phyloP scores from a whole-genome alignment of 768 basidiomycete species.

The Mycena crocata region DNA sequence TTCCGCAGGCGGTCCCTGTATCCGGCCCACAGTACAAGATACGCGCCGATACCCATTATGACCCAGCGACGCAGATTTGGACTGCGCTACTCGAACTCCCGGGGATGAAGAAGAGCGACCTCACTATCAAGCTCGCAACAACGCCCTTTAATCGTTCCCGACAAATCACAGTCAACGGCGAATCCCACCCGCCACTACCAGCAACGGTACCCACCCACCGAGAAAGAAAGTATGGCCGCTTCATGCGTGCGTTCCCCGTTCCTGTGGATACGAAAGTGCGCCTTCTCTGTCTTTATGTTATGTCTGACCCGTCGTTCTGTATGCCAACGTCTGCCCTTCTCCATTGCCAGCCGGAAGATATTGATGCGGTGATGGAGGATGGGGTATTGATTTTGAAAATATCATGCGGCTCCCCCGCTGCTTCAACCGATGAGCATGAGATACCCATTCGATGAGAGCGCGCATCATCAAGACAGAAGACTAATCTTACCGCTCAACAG shows the following conservation, averaged over 20 bases:
- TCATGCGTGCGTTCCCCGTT: slow-evolving; percentile 64
- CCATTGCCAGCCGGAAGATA: slow-evolving; percentile 60
- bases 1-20: no score
- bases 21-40: slow-evolving; percentile 53
- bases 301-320: slow-evolving; percentile 36
- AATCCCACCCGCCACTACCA: slow-evolving; percentile 54
- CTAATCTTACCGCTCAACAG: background rate
- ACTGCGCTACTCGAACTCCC: slow-evolving; percentile 77
- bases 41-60: slow-evolving; percentile 72
- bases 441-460: slow-evolving; percentile 60
- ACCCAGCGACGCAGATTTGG: slow-evolving; percentile 60
- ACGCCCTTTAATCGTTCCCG: slow-evolving; percentile 71
- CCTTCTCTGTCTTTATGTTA: slow-evolving; percentile 30
- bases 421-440: slow-evolving; percentile 62
- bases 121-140: slow-evolving; percentile 70
- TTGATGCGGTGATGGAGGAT: slow-evolving; percentile 66
- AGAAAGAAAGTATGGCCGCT: slow-evolving; percentile 67
- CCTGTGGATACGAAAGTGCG: slow-evolving; percentile 68
- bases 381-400: slow-evolving; percentile 71
- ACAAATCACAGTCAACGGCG: slow-evolving; percentile 69
- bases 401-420: slow-evolving; percentile 58
- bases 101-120: slow-evolving; percentile 68
- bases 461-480: slow-evolving; percentile 5
- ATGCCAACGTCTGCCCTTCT: slow-evolving; percentile 27
- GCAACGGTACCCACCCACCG: slow-evolving; percentile 23